Conservation (phyloP, 345 rosid genomes). For the Kernera saxatilis region DNA sequence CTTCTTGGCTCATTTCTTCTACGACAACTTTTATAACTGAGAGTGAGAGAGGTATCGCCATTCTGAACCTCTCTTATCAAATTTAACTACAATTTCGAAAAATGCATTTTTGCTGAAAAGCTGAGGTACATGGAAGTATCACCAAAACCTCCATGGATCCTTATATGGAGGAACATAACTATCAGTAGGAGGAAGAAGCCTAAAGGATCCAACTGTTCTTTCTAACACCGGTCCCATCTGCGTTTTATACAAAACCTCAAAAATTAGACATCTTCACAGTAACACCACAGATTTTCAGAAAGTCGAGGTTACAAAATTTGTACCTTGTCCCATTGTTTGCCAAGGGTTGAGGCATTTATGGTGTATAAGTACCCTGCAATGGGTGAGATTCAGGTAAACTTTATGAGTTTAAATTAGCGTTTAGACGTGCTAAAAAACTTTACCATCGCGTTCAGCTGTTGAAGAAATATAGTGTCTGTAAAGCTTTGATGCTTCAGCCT, state of each 20-base stretch:
- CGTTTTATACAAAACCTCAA: constrained; percentile 8
- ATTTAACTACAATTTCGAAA: background rate
- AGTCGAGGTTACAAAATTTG: constrained; percentile 16
- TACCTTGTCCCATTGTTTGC: constrained; percentile 85
- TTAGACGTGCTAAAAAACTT: background rate
- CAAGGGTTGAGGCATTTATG: constrained; percentile 81
- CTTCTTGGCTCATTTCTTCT: background rate
- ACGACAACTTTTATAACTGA: background rate
- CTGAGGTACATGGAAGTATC: constrained; percentile 27
- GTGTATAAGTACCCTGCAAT: constrained; percentile 81
- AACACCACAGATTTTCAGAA: background rate
- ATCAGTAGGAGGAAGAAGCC: constrained; percentile 71
- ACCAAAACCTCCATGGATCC: constrained; percentile 99
- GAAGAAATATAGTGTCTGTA: constrained; percentile 75
- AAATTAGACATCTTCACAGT: constrained; percentile 14
- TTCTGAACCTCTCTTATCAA: constrained; percentile 6
- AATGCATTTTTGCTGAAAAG: background rate
- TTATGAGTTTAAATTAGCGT: background rate
- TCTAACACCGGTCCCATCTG: constrained; percentile 89
- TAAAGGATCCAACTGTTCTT: constrained; percentile 63
- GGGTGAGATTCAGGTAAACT: background rate
- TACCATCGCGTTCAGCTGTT: constrained; percentile 92
- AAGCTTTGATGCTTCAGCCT: constrained; percentile 79
- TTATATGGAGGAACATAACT: constrained; percentile 87
- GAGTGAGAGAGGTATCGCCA: background rate